Base-by-base conservation (phyloP, 2,329 filamentous ascomycete genomes). In the Cladosporium sp. region DNA sequence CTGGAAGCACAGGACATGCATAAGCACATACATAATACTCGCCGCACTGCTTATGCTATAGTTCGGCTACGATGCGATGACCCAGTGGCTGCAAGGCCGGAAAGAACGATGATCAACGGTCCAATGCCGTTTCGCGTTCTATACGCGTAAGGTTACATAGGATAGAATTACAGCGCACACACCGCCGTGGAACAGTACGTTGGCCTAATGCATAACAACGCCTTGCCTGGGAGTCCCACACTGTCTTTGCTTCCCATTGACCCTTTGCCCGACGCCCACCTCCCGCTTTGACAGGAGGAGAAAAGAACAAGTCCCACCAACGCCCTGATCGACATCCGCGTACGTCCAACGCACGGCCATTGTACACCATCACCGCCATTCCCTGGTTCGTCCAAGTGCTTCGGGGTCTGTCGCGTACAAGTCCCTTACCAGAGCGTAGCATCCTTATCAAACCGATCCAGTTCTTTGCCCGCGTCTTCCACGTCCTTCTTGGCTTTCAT, bases 401-500 rank as follows among this genome's bases (percentile, higher is more conserved):
- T n/a, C 28, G 15, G 19, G 34, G 28, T 25, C 17, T 8, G 28
- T 10, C 28, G 13, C 42, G 12, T 15, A 15, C 17, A 15, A 3
- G 25, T 22, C 51, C 51, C 48, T 63, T 59, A 86, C 83, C 83
- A 86, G 25, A 90, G 83, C 57, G 88, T 87, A 67, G 85, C 83
- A 74, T 96, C 92, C 62, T 86, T 83, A 75, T 99, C 94, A 75
- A 99, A 99, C 66, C 94, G 80, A 65, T 83, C 83, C 67, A 99
- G 74, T 73, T 99, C 94, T 77, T 91, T 95, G 58, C 92, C 91
- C 1, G 87, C 88, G 76, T 99, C 94, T 74, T 97, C 93, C 37
- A 97, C 86, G 72, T 99, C 94, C 80, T 99, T 99, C 83, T 97
- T 96, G 32, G 93, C 93, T 81, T 99, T 99, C 94, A 99, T 99